Evolutionary conservation across 352 stramenopile genomes (phyloP).

Genomic region (Pythium phragmitis): DNA sequence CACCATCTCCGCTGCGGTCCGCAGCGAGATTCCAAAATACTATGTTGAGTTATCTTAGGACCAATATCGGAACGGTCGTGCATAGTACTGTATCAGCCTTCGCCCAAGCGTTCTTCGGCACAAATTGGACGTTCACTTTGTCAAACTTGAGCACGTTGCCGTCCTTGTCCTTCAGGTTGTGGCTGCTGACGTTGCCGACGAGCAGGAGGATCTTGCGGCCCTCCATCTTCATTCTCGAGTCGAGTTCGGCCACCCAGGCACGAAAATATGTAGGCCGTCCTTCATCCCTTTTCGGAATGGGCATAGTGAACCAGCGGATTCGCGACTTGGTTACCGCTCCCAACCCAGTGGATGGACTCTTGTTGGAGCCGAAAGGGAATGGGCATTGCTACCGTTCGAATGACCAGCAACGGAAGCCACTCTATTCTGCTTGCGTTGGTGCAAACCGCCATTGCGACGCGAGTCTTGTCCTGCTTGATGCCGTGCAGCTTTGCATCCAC

Average conservation of each 20-base stretch:
- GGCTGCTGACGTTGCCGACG: neutral
- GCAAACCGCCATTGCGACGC: neutral
- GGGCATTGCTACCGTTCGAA: neutral
- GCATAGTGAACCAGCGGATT: neutral
- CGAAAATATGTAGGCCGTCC: neutral
- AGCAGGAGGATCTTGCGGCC: neutral
- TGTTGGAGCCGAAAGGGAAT: neutral
- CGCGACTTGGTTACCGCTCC: neutral
- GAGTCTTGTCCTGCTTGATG: neutral
- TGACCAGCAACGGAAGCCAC: neutral
- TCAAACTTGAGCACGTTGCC: neutral
- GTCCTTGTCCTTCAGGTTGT: neutral
- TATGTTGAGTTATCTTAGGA: too few species aligned
- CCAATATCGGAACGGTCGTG: too few species aligned
- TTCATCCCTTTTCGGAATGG: neutral
- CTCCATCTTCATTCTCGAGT: neutral
- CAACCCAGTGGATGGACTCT: neutral
- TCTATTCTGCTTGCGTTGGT: neutral
- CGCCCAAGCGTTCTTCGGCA: neutral
- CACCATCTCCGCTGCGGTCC: too few species aligned
- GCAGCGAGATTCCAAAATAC: too few species aligned
- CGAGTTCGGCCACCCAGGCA: neutral
- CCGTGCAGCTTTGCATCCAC: too few species aligned
- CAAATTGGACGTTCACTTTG: neutral
- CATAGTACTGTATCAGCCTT: neutral